phyloP scores from a whole-genome alignment of 2,329 filamentous ascomycete species.

The Madurella fahalii region DNA sequence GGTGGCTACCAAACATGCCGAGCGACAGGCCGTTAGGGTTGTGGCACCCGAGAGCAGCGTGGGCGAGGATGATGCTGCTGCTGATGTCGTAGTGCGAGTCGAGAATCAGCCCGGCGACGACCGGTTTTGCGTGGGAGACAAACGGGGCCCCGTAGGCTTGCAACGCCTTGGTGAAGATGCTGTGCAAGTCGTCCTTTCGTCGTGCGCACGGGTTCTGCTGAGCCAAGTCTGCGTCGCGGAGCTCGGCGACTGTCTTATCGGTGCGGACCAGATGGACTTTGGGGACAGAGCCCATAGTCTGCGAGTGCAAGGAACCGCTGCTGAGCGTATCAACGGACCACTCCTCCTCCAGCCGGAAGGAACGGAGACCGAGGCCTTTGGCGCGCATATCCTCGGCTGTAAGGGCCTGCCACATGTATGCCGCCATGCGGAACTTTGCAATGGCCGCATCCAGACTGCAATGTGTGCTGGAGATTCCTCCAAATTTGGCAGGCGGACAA shows the following conservation, averaged over 20 bases:
- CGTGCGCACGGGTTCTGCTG: conserved; percentile 58
- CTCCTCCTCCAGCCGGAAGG: conserved; percentile 70
- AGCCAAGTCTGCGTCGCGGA: conserved; percentile 59
- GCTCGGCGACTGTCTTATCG: conserved; percentile 62
- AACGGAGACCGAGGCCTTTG: conserved; percentile 63
- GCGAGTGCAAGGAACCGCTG: conserved; percentile 17
- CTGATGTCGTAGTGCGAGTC: conserved; percentile 53
- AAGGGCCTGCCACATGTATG: conserved; percentile 73
- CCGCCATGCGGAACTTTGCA: conserved; percentile 67
- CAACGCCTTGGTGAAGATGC: conserved; percentile 39
- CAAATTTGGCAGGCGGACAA: conserved; percentile 57
- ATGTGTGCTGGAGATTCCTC: conserved; percentile 48
- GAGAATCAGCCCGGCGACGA: conserved; percentile 67
- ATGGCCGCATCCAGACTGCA: conserved; percentile 58
- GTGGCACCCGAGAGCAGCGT: conserved; percentile 42
- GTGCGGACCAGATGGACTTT: conserved; percentile 66
- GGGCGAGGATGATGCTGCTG: conserved; percentile 57
- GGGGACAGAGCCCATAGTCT: conserved; percentile 36
- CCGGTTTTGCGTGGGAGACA: conserved; percentile 43
- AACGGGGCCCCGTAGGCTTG: conserved; percentile 37
- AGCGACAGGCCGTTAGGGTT: conserved; percentile 15
- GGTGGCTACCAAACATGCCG: conserved; percentile 20
- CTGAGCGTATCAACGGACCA: conserved; percentile 66
- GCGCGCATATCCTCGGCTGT: conserved; percentile 71
- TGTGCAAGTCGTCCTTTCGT: conserved; percentile 52